A percentile compares a stretch with the other conserved stretches of the same genome.
phyloP scores from a whole-genome alignment of 1,139 yeast genomes.

The Pichia sp. region DNA sequence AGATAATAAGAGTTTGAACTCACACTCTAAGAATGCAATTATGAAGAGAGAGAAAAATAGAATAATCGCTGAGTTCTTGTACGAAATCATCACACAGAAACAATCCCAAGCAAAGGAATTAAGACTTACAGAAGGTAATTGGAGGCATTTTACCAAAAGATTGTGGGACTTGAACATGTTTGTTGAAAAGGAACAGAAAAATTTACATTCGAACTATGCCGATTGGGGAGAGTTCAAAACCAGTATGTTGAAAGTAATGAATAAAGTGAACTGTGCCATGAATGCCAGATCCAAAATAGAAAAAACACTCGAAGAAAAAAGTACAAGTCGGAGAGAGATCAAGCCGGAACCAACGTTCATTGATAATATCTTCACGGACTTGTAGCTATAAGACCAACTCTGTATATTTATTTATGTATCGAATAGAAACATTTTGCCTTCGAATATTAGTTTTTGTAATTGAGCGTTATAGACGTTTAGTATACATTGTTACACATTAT shows the following conservation, averaged over 20 bases:
- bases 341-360: conserved; percentile 13
- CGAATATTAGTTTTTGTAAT: too few species aligned
- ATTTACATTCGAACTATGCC: conserved; percentile 1
- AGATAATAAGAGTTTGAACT: conserved; percentile 26
- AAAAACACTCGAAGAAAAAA: conserved; percentile 3
- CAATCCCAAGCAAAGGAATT: conserved; percentile 19
- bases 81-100: conserved; percentile 25
- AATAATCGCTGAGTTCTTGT: conserved; percentile 28
- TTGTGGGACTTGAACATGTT: conserved; percentile 17
- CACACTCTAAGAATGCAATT: conserved; percentile 27
- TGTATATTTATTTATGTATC: too few species aligned
- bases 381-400: conserved; percentile 1
- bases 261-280: conserved; percentile 20
- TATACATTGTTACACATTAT: conserved; percentile 1
- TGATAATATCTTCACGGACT: conserved; percentile 15
- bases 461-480: too few species aligned
- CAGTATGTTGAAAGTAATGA: conserved; percentile 24
- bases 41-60: conserved; percentile 28
- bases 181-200: conserved; percentile 16
- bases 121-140: conserved; percentile 27
- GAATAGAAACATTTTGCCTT: too few species aligned
- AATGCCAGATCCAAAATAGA: conserved; percentile 18
- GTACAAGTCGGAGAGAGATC: not conserved
- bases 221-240: conserved; percentile 30
- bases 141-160: conserved; percentile 21